These are phyloP conservation scores for Alternaria arbusti DNA, from an alignment of 2,329 filamentous ascomycete species.

Conservation along the genomic window DNA sequence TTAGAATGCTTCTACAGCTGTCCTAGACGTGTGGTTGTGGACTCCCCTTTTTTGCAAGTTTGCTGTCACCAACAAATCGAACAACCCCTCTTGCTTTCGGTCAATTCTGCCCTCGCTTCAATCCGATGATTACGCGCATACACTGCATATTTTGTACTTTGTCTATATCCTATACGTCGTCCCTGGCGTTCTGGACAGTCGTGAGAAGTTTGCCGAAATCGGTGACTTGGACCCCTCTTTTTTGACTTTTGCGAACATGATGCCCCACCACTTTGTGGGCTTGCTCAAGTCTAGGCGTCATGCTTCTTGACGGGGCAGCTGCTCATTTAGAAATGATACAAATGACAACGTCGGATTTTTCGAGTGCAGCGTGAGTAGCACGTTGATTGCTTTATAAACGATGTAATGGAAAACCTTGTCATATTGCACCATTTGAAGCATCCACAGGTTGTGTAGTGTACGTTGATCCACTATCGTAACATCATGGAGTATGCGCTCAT, in stretches of 20 bases:
- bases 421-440: slow-evolving; percentile 13
- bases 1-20: background rate
- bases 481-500: slow-evolving; percentile 10
- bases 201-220: background rate
- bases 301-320: background rate
- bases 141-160: background rate
- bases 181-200: background rate
- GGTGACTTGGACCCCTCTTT: slow-evolving; percentile 1
- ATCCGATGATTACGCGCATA: background rate
- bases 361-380: too few relatives aligned
- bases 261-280: slow-evolving; percentile 6
- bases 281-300: slow-evolving; percentile 11
- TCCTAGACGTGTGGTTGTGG: background rate
- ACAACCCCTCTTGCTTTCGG: background rate
- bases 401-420: background rate
- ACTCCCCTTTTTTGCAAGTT: background rate
- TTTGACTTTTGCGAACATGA: background rate
- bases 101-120: background rate
- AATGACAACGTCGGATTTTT: background rate
- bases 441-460: slow-evolving; percentile 27
- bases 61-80: background rate
- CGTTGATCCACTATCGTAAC: background rate
- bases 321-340: background rate
- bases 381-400: background rate
- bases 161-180: background rate